A percentile compares a stretch with the other conserved stretches of the same genome.
Conservation (phyloP, 495 filamentous ascomycete species). For the Echria macrotheca region DNA sequence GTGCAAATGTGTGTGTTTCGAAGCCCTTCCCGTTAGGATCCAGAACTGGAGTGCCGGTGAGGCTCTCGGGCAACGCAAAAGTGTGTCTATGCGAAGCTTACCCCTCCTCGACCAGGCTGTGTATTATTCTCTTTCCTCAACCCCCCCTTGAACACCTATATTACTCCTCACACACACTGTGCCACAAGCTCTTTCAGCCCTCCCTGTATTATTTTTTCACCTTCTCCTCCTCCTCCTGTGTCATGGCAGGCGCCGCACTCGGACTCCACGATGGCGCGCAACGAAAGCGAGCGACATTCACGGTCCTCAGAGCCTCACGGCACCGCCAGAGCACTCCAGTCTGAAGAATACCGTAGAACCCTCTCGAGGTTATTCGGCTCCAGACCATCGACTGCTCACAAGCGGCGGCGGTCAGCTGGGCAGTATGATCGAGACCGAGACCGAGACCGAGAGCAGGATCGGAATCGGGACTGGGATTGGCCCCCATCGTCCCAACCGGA, state of each 20-base stretch:
- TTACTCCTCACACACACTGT: background rate
- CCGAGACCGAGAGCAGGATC: constrained; percentile 5
- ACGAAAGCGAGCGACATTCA: constrained; percentile 8
- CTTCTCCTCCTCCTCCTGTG: too few relatives aligned
- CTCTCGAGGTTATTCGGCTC: constrained; percentile 3
- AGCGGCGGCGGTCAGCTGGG: background rate
- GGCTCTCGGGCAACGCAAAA: constrained; percentile 7
- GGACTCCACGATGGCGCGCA: constrained; percentile 2
- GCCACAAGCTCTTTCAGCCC: too few relatives aligned
- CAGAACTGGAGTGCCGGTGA: too few relatives aligned
- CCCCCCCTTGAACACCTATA: background rate
- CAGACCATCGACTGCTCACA: background rate
- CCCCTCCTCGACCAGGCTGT: too few relatives aligned
- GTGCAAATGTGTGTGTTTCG: background rate
- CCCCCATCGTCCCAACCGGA: too few relatives aligned
- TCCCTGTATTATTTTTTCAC: too few relatives aligned
- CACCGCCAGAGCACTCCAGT: constrained; percentile 7
- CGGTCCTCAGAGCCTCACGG: background rate
- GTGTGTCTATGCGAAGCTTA: too few relatives aligned
- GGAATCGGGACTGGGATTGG: background rate
- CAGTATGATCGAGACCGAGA: background rate
- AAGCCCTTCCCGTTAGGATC: too few relatives aligned
- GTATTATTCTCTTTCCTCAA: background rate
- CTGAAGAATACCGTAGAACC: too few relatives aligned
- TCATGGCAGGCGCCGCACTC: constrained; percentile 3